phyloP scores from a whole-genome alignment of 805 yeast species.

The Myxozyma nipponensis region DNA sequence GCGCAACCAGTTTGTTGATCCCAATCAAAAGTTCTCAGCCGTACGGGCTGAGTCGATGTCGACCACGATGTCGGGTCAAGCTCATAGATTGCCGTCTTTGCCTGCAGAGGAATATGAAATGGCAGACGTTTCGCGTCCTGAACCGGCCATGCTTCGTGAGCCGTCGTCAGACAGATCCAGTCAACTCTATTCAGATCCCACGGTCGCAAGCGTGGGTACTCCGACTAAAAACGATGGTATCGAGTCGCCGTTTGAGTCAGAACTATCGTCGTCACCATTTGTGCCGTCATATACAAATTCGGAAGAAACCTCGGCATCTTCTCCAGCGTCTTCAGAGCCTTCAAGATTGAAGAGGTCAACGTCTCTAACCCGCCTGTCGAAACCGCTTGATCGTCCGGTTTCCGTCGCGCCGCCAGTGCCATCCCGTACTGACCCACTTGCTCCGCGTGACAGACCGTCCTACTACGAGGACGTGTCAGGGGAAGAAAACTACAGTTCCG shows the following conservation, averaged over 20 bases:
- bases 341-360: background rate
- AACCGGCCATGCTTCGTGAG: background rate
- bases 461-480: background rate
- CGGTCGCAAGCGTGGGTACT: background rate
- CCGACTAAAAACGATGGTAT: background rate
- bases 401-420: constrained; percentile 2
- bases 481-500: background rate
- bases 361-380: constrained; percentile 1
- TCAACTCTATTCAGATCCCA: constrained; percentile 10
- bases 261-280: constrained; percentile 13
- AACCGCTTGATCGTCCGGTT: background rate
- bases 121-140: constrained; percentile 10
- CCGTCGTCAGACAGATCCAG: constrained; percentile 1
- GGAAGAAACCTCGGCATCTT: background rate
- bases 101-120: constrained; percentile 17
- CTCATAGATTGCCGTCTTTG: background rate
- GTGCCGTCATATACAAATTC: background rate
- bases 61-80: background rate
- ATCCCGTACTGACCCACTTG: background rate
- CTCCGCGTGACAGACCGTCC: constrained; percentile 2
- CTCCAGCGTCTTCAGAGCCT: background rate
- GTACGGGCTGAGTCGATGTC: background rate
- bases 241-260: constrained; percentile 2
- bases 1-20: background rate
- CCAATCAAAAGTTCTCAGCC: background rate